A percentile compares a stretch with the other conserved stretches of the same genome.
phyloP scores from a whole-genome alignment of 2,329 filamentous ascomycete genomes.

The Epichloe uncinata region DNA sequence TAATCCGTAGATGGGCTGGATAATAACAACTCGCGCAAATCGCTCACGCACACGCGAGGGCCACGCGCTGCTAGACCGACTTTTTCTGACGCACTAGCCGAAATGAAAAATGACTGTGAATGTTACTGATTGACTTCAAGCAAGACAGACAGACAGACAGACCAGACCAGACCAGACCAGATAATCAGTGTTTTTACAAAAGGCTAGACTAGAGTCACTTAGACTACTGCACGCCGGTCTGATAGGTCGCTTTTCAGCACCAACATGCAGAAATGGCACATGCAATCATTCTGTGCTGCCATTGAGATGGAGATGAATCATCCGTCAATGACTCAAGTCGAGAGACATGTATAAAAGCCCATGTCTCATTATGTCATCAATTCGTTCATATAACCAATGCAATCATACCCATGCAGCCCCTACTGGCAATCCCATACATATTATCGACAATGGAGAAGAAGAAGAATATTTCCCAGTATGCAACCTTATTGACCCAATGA shows the following conservation, averaged over 20 bases:
- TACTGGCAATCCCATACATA: constrained; percentile 8
- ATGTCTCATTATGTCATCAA: constrained; percentile 20
- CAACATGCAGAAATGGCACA: background rate
- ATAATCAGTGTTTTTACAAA: no score
- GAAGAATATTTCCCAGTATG: background rate
- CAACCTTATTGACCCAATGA: background rate
- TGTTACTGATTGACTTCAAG: no score
- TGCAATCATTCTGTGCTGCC: no score
- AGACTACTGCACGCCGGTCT: background rate
- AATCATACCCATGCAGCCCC: constrained; percentile 14
- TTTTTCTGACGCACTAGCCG: no score
- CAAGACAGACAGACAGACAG: no score
- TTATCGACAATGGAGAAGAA: constrained; percentile 12
- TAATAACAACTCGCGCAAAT: background rate
- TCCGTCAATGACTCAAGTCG: background rate
- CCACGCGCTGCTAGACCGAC: no score
- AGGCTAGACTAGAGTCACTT: no score
- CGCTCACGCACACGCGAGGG: background rate
- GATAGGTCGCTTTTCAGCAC: background rate
- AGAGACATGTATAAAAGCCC: background rate
- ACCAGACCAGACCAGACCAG: no score
- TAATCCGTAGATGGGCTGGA: background rate
- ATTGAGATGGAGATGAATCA: no score
- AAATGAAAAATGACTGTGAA: no score
- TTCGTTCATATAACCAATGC: constrained; percentile 23